Base-by-base conservation (phyloP, 2,329 filamentous ascomycete species). In the Colletotrichum viniferum region DNA sequence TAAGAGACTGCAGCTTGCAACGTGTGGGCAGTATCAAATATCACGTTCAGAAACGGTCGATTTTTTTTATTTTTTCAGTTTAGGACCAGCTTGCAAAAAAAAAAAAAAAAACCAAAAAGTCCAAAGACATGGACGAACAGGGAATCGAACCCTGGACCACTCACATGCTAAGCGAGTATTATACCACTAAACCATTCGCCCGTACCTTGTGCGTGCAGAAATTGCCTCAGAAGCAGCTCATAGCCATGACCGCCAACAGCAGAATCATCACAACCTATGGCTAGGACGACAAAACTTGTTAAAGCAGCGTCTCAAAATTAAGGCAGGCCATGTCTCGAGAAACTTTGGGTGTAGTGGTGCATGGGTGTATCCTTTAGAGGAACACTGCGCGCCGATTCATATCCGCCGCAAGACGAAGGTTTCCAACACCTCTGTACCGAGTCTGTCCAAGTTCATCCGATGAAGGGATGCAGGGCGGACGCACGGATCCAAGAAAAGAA, bases 101-200 rank as follows among this genome's bases (percentile, higher is more conserved):
- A 28, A 14, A 62, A 62, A 62, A 62, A 26, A 28, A 61, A 9
- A 6, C n/a, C n/a, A n/a, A n/a, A n/a, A n/a, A n/a, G n/a, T n/a
- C n/a, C n/a, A n/a, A n/a, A n/a, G n/a, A n/a, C n/a, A n/a, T 65
- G 62, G 62, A 69, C 18, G 64, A 67, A 56, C 71, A 55, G 71
- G 71, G 71, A 73, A 73, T 73, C 71, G 71, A 73, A 73, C 71
- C 71, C 71, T 55, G 71, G 72, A 66, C 66, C 68, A 64, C 38
- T 60, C 68, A 30, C 61, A 66, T 66, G 67, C 67, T 66, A 66
- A 74, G 67, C 72, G 68, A 67, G 61, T 67, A 71, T 74, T 74
- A 71, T 74, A 64, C 71, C 43, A 69, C 71, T 69, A 73, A 73
- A 55, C 65, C 71, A 70, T 63, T 58, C 71, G 66, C 66, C 69